Evolutionary conservation across 2,329 filamentous ascomycete genomes (phyloP).

Genomic region (Xylaria sp.): DNA sequence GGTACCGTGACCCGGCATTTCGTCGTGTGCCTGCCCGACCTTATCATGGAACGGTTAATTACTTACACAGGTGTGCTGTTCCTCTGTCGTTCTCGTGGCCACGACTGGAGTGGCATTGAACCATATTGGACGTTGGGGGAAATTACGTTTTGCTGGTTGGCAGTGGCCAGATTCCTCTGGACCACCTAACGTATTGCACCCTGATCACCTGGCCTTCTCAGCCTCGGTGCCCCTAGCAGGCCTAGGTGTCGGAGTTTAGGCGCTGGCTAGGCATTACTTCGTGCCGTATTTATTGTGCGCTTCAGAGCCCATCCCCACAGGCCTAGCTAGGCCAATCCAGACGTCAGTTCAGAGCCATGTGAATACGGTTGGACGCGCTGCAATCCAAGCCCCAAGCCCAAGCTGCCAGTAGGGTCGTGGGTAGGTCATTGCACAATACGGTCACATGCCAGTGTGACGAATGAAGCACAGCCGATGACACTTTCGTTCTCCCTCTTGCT

Average conservation of each 20-base stretch:
- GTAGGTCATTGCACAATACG: background rate
- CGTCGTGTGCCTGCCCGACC: constrained; percentile 3
- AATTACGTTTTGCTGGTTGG: constrained; percentile 23
- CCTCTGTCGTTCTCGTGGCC: constrained; percentile 20
- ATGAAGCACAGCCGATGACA: background rate
- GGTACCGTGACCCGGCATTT: constrained; percentile 21
- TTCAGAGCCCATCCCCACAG: constrained; percentile 16
- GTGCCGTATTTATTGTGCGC: too few species aligned
- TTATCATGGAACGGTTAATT: constrained; percentile 8
- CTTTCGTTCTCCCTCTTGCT: background rate
- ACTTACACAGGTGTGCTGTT: constrained; percentile 22
- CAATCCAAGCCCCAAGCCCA: background rate
- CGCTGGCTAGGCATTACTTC: too few species aligned
- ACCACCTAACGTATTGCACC: constrained; percentile 27
- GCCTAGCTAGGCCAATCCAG: constrained; percentile 5
- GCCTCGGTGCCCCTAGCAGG: constrained; percentile 25
- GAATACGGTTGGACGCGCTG: background rate
- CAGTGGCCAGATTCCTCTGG: constrained; percentile 16
- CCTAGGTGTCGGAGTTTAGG: background rate
- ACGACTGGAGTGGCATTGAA: constrained; percentile 6
- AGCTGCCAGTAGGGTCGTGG: background rate
- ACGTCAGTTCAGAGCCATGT: background rate
- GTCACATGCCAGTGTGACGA: background rate
- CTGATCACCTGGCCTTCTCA: constrained; percentile 34
- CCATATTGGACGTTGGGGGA: constrained; percentile 7